Percentiles rank a stretch among this genome's conserved stretches.
These are phyloP conservation scores for Echria macrotheca DNA, from an alignment of 495 filamentous ascomycete genomes.

Conservation along the genomic window DNA sequence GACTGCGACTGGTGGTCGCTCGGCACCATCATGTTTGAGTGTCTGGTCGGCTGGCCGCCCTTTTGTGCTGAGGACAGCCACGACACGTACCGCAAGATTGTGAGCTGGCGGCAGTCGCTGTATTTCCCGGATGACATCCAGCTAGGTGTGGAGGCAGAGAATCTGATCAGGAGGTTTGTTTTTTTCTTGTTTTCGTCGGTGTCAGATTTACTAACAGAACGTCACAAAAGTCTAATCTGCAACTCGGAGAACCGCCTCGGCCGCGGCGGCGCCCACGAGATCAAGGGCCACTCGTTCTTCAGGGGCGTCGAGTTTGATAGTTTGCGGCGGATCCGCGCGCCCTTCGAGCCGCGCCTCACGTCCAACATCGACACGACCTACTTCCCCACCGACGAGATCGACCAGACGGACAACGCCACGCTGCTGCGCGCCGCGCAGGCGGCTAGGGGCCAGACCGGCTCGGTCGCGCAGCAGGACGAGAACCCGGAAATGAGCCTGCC, in stretches of 20 bases:
- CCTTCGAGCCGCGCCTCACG: constrained; percentile 87
- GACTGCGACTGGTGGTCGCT: constrained; percentile 99
- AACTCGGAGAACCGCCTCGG: constrained; percentile 88
- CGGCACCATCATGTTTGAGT: constrained; percentile 99
- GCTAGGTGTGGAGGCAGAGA: constrained; percentile 79
- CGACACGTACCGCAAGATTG: constrained; percentile 98
- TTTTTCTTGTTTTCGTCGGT: not conserved
- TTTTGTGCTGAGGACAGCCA: constrained; percentile 98
- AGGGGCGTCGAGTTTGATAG: constrained; percentile 89
- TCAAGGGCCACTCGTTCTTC: constrained; percentile 95
- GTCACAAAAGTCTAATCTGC: constrained; percentile 67
- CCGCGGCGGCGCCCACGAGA: constrained; percentile 73
- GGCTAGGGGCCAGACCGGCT: constrained; percentile 27
- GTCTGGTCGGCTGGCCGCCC: constrained; percentile 95
- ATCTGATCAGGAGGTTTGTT: constrained; percentile 74
- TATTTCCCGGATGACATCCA: constrained; percentile 96
- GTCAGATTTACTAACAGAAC: not conserved
- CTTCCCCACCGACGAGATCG: constrained; percentile 97
- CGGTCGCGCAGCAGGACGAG: constrained; percentile 35
- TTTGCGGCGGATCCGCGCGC: constrained; percentile 84
- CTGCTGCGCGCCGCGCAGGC: constrained; percentile 62
- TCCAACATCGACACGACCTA: constrained; percentile 96
- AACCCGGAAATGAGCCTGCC: constrained; percentile 85
- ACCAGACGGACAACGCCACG: constrained; percentile 80
- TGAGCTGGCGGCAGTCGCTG: constrained; percentile 91